Conservation (phyloP, 2,329 filamentous ascomycete species). For the Ophiostoma australiae region DNA sequence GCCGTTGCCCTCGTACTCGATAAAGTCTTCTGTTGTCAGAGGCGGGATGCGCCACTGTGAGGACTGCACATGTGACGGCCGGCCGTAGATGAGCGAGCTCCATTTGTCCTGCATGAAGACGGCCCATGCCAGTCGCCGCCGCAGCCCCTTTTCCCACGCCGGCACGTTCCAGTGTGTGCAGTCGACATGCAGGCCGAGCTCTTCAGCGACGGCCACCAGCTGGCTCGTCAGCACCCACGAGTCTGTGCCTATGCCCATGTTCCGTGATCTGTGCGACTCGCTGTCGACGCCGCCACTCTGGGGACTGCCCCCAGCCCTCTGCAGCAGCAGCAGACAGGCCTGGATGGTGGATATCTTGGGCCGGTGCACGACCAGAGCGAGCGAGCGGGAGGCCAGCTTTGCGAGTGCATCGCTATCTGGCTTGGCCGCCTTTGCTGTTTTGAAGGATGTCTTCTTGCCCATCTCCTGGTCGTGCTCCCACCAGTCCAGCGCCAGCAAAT, state of each 20-base stretch:
- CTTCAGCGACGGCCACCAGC: slow-evolving; percentile 78
- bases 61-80: slow-evolving; percentile 41
- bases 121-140: slow-evolving; percentile 84
- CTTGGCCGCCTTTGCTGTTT: not conserved
- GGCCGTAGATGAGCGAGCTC: slow-evolving; percentile 68
- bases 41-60: slow-evolving; percentile 16
- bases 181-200: slow-evolving; percentile 83
- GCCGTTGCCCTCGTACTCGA: not conserved
- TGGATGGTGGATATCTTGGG: not conserved
- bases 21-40: slow-evolving; percentile 32
- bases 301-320: not conserved
- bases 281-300: not conserved
- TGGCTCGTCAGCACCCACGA: slow-evolving; percentile 84
- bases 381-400: not conserved
- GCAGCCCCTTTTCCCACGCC: slow-evolving; percentile 76
- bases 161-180: slow-evolving; percentile 84
- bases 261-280: not conserved
- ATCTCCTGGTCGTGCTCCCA: slow-evolving; percentile 71
- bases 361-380: not conserved
- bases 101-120: slow-evolving; percentile 92
- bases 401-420: not conserved
- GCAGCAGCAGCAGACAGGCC: not conserved
- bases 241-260: slow-evolving; percentile 51
- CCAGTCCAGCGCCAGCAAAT: slow-evolving; percentile 70
- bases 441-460: slow-evolving; percentile 36